These are phyloP conservation scores for Medicago ruthenica DNA, from an alignment of 306 rosid species.

Conservation along the genomic window DNA sequence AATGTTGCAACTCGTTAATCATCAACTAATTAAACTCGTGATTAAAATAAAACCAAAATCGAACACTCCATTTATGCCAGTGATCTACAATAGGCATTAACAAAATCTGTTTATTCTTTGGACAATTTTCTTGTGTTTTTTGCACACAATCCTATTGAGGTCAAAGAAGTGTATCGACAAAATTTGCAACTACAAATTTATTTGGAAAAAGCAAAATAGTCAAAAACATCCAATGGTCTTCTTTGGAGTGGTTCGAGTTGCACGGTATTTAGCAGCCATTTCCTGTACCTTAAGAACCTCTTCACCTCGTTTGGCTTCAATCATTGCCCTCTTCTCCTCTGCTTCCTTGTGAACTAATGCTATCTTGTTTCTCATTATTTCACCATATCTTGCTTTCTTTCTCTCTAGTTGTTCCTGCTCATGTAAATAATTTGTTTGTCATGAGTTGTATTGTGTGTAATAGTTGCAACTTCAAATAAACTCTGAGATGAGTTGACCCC, in stretches of 20 bases:
- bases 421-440: background rate
- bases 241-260: conserved; percentile 71
- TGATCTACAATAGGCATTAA: conserved; percentile 12
- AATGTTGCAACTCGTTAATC: no score
- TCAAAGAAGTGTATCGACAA: conserved; percentile 37
- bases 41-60: background rate
- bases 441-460: background rate
- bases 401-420: conserved; percentile 81
- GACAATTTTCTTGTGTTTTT: background rate
- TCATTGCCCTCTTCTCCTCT: conserved; percentile 78
- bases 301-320: conserved; percentile 70
- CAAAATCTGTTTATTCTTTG: background rate
- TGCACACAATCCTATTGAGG: conserved; percentile 4
- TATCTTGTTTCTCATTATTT: conserved; percentile 68
- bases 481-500: no score
- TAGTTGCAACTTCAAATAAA: background rate
- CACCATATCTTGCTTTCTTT: conserved; percentile 74
- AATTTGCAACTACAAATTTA: conserved; percentile 14
- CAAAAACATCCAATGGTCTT: conserved; percentile 71
- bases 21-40: background rate
- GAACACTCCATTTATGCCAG: background rate
- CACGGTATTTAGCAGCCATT: conserved; percentile 73
- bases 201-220: conserved; percentile 9
- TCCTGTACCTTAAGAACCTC: conserved; percentile 73
- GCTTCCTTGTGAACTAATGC: conserved; percentile 75